Evolutionary conservation across 768 basidiomycete genomes (phyloP).

Genomic region (Leucosporidium yakuticum): DNA sequence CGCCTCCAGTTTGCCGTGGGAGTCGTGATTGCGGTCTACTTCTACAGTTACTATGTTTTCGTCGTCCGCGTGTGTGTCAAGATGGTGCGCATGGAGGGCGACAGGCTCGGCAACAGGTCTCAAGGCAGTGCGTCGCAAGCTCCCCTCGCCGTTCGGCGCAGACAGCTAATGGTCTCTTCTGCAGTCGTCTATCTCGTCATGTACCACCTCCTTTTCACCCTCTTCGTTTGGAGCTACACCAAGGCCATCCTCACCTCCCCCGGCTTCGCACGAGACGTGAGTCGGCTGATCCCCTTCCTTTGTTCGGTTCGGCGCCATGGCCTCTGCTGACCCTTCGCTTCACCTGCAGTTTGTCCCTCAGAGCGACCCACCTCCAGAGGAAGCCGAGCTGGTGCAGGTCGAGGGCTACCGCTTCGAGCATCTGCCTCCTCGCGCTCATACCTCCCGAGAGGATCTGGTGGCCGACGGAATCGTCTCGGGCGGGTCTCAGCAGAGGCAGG

Average conservation of each 20-base stretch:
- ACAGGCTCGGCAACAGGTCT: slow-evolving; percentile 10
- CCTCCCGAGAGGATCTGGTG: too few species aligned
- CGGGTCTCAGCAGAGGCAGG: background rate
- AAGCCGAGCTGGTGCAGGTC: slow-evolving; percentile 24
- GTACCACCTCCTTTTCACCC: slow-evolving; percentile 29
- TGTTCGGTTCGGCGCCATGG: background rate
- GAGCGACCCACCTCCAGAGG: slow-evolving; percentile 21
- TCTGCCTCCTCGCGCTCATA: slow-evolving; percentile 1
- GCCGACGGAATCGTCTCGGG: background rate
- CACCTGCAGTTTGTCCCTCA: slow-evolving; percentile 22
- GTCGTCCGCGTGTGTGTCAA: slow-evolving; percentile 27
- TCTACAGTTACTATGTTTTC: slow-evolving; percentile 30
- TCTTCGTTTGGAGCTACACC: slow-evolving; percentile 28
- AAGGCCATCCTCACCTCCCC: slow-evolving; percentile 21
- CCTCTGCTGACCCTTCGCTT: background rate
- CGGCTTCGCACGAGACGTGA: slow-evolving; percentile 26
- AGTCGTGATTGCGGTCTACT: slow-evolving; percentile 24
- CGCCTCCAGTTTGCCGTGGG: slow-evolving; percentile 14
- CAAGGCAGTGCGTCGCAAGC: slow-evolving; percentile 21
- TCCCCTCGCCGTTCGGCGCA: background rate
- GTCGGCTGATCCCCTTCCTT: background rate
- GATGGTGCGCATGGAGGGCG: slow-evolving; percentile 20
- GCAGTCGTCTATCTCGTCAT: slow-evolving; percentile 31
- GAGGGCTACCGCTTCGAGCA: slow-evolving; percentile 20
- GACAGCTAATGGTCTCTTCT: background rate